Conservation (phyloP, 352 stramenopile species). For the Phytophthora palmivora region DNA sequence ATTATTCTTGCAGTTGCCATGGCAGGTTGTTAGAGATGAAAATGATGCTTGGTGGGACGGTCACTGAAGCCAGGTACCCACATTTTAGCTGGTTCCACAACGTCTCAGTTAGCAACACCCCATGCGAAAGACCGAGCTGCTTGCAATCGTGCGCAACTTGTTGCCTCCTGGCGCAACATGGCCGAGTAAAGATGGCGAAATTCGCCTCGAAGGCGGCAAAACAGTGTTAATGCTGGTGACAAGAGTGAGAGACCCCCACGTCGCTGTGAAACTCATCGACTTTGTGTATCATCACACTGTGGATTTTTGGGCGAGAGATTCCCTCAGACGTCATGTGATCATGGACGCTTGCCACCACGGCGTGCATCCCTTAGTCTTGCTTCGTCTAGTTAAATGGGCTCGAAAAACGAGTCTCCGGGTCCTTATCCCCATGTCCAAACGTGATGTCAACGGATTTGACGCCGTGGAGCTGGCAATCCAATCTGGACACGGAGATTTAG, state of each 20-base stretch:
- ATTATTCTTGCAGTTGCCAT: no score
- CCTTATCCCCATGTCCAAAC: slow-evolving; percentile 17
- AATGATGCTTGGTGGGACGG: no score
- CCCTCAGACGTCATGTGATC: slow-evolving; percentile 22
- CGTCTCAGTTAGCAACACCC: neutral
- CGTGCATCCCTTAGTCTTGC: slow-evolving; percentile 15
- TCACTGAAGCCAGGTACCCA: no score
- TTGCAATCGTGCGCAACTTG: slow-evolving; percentile 5
- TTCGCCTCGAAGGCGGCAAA: slow-evolving; percentile 6
- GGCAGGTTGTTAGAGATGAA: no score
- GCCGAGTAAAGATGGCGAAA: neutral
- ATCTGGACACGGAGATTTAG: slow-evolving; percentile 20
- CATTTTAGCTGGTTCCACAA: neutral
- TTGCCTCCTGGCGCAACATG: slow-evolving; percentile 13
- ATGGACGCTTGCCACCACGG: slow-evolving; percentile 23
- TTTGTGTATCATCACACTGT: slow-evolving; percentile 10
- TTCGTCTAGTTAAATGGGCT: slow-evolving; percentile 26
- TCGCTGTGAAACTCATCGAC: slow-evolving; percentile 32
- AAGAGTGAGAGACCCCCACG: neutral
- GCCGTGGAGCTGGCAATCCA: slow-evolving; percentile 19
- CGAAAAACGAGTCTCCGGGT: slow-evolving; percentile 14
- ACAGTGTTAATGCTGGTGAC: slow-evolving; percentile 26
- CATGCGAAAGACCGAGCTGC: slow-evolving; percentile 12
- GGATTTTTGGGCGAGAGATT: slow-evolving; percentile 24
- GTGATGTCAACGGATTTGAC: slow-evolving; percentile 9